Evolutionary conservation across 768 basidiomycete species (phyloP).

Genomic region (Pleurotus cornucopiae): DNA sequence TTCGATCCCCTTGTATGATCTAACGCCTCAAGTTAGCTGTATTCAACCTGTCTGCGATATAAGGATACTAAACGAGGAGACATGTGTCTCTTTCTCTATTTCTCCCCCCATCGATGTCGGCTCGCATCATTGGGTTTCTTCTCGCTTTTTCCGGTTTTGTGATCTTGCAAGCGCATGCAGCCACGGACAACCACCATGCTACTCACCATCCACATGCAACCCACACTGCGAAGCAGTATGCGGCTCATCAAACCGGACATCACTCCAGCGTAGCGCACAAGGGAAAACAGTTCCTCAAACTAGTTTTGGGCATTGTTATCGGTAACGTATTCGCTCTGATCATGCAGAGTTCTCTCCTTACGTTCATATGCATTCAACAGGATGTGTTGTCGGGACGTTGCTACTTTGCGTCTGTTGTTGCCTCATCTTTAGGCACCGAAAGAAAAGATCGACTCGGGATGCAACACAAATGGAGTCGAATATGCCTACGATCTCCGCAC

Average conservation of each 20-base stretch:
- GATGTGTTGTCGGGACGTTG: neutral
- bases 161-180: neutral
- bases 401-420: constrained; percentile 6
- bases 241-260: neutral
- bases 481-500: constrained; percentile 1
- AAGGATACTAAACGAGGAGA: neutral
- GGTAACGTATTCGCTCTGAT: neutral
- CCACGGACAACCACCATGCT: neutral
- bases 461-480: neutral
- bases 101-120: neutral
- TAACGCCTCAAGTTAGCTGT: no score
- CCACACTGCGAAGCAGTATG: neutral
- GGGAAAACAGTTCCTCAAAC: constrained; percentile 6
- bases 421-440: neutral
- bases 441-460: neutral
- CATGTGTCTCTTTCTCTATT: neutral
- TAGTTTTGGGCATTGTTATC: constrained; percentile 1
- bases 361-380: neutral
- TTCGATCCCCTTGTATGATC: no score
- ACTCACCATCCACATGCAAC: neutral
- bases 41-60: neutral
- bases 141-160: neutral
- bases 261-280: neutral
- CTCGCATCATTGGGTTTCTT: neutral
- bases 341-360: neutral